Conservation (phyloP, 2,329 filamentous ascomycete genomes). For the Fusarium austroafricanum region DNA sequence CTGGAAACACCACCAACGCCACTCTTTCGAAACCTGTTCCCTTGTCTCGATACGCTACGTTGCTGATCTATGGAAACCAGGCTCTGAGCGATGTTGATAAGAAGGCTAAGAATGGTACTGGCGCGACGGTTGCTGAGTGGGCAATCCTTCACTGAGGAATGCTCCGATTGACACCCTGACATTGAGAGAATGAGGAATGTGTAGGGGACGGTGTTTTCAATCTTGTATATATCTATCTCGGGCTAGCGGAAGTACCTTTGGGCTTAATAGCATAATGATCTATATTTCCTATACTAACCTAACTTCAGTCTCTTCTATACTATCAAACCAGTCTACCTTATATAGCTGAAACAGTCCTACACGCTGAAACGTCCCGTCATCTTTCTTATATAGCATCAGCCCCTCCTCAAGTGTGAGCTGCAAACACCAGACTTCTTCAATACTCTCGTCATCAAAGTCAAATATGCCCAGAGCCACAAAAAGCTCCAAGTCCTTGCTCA, state of each 20-base stretch:
- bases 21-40: background rate
- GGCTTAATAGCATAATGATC: too few species aligned
- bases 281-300: background rate
- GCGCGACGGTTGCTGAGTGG: slow-evolving; percentile 5
- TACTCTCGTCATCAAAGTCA: slow-evolving; percentile 3
- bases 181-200: too few species aligned
- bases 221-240: too few species aligned
- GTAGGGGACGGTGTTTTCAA: too few species aligned
- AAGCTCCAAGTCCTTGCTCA: background rate
- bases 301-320: background rate
- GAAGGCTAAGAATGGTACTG: background rate
- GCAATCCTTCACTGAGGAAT: background rate
- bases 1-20: background rate
- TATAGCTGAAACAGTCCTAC: background rate
- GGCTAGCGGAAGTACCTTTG: too few species aligned
- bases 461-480: slow-evolving; percentile 8
- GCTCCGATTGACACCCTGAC: too few species aligned
- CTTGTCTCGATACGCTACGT: background rate
- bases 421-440: background rate
- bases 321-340: slow-evolving; percentile 1
- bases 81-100: background rate
- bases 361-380: background rate
- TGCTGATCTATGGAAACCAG: background rate
- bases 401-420: slow-evolving; percentile 3
- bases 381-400: background rate